Evolutionary conservation across 2,329 filamentous ascomycete genomes (phyloP).

Genomic region (Fusarium sp.): DNA sequence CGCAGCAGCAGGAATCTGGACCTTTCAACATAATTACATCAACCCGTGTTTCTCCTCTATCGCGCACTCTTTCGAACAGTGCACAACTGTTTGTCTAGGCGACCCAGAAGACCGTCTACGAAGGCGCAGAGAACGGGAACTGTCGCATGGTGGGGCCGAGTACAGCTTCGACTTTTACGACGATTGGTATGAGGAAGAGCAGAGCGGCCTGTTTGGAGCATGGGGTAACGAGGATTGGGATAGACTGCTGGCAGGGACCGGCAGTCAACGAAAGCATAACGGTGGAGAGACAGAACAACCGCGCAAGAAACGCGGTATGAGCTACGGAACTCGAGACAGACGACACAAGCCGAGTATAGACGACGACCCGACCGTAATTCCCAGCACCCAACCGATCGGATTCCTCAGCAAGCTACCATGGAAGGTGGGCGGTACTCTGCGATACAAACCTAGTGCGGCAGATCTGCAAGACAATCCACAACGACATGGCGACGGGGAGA

Average conservation of each 20-base stretch:
- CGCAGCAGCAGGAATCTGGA: constrained; percentile 91
- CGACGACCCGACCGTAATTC: constrained; percentile 90
- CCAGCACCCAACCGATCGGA: constrained; percentile 85
- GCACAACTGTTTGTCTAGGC: constrained; percentile 77
- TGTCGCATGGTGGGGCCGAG: constrained; percentile 74
- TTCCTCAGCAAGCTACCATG: constrained; percentile 88
- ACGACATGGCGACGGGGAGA: constrained; percentile 65
- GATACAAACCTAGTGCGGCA: constrained; percentile 91
- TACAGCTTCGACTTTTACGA: constrained; percentile 97
- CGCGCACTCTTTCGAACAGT: constrained; percentile 75
- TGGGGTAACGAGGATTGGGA: constrained; percentile 91
- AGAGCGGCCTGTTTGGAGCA: constrained; percentile 70
- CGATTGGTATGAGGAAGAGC: constrained; percentile 83
- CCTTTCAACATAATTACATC: constrained; percentile 87
- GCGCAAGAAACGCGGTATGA: constrained; percentile 84
- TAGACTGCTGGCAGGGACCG: constrained; percentile 79
- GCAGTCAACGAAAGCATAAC: constrained; percentile 56
- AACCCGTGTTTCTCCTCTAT: constrained; percentile 81
- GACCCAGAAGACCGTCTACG: constrained; percentile 80
- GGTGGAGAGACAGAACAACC: constrained; percentile 69
- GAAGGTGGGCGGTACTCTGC: constrained; percentile 82
- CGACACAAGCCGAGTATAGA: constrained; percentile 61
- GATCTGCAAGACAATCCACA: constrained; percentile 90
- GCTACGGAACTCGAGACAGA: constrained; percentile 79
- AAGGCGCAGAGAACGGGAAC: constrained; percentile 73